These are phyloP conservation scores for Fomitopsis pinicola DNA, from an alignment of 1,284 basidiomycete species.

Conservation along the genomic window DNA sequence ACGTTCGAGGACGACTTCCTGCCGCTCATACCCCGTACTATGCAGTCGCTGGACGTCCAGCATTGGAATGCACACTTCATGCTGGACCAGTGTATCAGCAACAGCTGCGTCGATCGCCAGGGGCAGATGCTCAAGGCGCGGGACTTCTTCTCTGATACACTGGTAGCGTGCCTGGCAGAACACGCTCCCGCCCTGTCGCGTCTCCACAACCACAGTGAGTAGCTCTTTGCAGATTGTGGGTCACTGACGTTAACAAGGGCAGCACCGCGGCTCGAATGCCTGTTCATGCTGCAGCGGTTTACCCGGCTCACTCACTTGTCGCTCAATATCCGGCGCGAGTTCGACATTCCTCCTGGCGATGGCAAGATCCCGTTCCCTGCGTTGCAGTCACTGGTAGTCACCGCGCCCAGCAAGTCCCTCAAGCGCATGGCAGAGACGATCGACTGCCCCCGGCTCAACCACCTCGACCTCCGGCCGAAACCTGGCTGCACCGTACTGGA, in stretches of 20 bases:
- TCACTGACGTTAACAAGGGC: background rate
- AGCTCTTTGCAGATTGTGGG: background rate
- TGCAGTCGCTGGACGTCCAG: background rate
- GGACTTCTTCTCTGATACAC: background rate
- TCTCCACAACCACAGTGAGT: background rate
- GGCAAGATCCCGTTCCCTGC: background rate
- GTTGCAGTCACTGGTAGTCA: background rate
- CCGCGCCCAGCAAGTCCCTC: background rate
- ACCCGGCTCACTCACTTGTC: background rate
- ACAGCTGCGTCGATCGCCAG: too few relatives aligned
- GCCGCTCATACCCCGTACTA: background rate
- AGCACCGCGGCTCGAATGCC: background rate
- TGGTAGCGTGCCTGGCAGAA: background rate
- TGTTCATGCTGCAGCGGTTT: background rate
- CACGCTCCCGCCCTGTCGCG: background rate
- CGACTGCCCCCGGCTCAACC: background rate
- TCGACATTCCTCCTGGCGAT: background rate
- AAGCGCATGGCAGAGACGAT: background rate
- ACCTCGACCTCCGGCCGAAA: background rate
- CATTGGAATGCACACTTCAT: background rate
- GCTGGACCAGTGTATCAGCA: background rate
- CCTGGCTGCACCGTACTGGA: background rate
- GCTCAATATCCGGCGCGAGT: background rate
- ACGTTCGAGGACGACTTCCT: background rate
- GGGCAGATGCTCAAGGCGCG: background rate